A percentile compares a stretch with the other conserved stretches of the same genome.
These are phyloP conservation scores for Berkeleyomyces basicola DNA, from an alignment of 2,329 filamentous ascomycete species.

Conservation along the genomic window DNA sequence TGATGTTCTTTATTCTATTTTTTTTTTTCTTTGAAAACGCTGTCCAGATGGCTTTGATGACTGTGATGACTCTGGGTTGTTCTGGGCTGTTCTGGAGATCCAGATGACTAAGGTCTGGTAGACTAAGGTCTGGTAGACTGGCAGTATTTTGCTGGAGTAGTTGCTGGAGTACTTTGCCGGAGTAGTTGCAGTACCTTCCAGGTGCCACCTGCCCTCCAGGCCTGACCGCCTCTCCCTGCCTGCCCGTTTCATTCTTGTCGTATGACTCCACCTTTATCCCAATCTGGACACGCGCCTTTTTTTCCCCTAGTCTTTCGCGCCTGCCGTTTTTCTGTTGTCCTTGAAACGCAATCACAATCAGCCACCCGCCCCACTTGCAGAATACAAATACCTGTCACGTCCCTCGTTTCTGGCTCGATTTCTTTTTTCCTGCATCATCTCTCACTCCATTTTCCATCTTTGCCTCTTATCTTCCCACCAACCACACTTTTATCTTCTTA, in stretches of 20 bases:
- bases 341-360: slow-evolving; percentile 15
- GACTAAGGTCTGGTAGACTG: too few relatives aligned
- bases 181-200: neutral
- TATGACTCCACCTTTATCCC: neutral
- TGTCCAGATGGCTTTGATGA: too few relatives aligned
- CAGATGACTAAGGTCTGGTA: too few relatives aligned
- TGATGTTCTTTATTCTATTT: too few relatives aligned
- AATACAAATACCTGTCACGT: slow-evolving; percentile 19
- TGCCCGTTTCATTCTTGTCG: neutral
- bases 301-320: neutral
- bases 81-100: too few relatives aligned
- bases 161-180: too few relatives aligned
- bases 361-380: slow-evolving; percentile 14
- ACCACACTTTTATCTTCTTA: slow-evolving; percentile 21
- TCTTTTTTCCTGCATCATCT: slow-evolving; percentile 27
- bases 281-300: slow-evolving; percentile 3
- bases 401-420: slow-evolving; percentile 4
- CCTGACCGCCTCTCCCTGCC: neutral
- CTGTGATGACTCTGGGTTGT: too few relatives aligned
- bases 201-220: too few relatives aligned
- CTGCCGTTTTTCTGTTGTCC: neutral
- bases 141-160: too few relatives aligned
- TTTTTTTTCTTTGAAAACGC: too few relatives aligned
- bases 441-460: slow-evolving; percentile 17
- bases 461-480: slow-evolving; percentile 17